Percentiles rank a stretch among this genome's conserved stretches.
These are phyloP conservation scores for Chlamydomonas schloesseri DNA, from an alignment of 139 green algal species.

Conservation along the genomic window DNA sequence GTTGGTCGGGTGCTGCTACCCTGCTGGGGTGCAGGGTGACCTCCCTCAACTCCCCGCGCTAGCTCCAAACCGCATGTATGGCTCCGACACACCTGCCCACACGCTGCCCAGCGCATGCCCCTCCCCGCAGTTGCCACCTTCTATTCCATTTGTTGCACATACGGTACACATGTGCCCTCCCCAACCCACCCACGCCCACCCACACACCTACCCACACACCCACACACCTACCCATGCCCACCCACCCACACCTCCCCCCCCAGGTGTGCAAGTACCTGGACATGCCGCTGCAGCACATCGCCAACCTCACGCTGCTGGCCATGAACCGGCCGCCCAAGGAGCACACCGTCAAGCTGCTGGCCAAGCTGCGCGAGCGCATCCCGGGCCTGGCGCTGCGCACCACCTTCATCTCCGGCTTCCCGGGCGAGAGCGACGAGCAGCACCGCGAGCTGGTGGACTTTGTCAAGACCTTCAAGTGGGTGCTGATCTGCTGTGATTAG, in stretches of 20 bases:
- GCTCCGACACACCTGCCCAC: no score
- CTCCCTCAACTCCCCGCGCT: no score
- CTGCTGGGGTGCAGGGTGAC: no score
- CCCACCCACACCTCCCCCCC: not conserved
- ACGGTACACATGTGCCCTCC: no score
- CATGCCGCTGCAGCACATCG: slow-evolving; percentile 95
- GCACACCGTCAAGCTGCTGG: slow-evolving; percentile 78
- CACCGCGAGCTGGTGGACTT: slow-evolving; percentile 88
- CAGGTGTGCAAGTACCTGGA: slow-evolving; percentile 97
- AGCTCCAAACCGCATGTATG: no score
- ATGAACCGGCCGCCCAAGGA: slow-evolving; percentile 89
- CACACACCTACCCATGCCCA: not conserved
- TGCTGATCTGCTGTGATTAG: no score
- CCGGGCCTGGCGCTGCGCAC: slow-evolving; percentile 87
- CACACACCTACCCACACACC: no score
- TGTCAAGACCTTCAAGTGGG: slow-evolving; percentile 45
- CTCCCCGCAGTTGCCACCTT: no score
- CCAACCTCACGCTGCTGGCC: slow-evolving; percentile 84
- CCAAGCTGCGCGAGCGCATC: slow-evolving; percentile 82
- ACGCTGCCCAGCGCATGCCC: no score
- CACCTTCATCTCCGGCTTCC: slow-evolving; percentile 93
- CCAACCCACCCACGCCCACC: no score
- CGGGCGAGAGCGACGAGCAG: slow-evolving; percentile 80
- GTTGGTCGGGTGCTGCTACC: no score
- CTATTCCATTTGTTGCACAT: no score